phyloP scores from a whole-genome alignment of 176 grass and related monocot species.

The Dendrocalamus sinicus region DNA sequence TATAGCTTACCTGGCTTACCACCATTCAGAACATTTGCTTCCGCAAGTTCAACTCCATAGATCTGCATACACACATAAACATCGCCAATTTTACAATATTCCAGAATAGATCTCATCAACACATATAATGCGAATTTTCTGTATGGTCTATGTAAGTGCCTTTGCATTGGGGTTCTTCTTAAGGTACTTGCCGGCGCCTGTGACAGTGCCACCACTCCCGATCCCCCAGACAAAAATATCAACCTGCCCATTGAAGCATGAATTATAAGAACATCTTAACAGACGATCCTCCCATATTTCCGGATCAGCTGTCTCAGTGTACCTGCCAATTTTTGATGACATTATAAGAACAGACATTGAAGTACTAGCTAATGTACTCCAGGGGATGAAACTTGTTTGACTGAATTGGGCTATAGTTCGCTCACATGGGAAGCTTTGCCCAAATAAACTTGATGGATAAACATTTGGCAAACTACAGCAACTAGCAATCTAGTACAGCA shows the following conservation, averaged over 20 bases:
- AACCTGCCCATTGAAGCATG: constrained; percentile 52
- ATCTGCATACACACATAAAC: constrained; percentile 27
- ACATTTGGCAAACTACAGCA: not conserved
- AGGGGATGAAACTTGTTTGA: not conserved
- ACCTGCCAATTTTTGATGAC: constrained; percentile 36
- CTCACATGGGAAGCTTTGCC: not conserved
- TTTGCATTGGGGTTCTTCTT: constrained; percentile 52
- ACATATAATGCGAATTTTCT: constrained; percentile 35
- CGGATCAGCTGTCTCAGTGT: constrained; percentile 83
- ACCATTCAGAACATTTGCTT: constrained; percentile 58
- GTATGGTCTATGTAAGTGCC: constrained; percentile 23
- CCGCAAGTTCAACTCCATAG: constrained; percentile 49
- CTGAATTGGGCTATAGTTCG: not conserved
- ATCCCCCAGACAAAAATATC: constrained; percentile 98
- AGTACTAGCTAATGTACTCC: not conserved
- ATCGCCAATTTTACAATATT: too few species aligned
- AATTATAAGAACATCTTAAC: too few species aligned
- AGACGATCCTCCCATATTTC: constrained; percentile 79
- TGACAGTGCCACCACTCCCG: constrained; percentile 52
- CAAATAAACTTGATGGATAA: not conserved
- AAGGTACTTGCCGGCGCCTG: not conserved
- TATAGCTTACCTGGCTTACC: constrained; percentile 41
- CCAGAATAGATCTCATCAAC: too few species aligned
- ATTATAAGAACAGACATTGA: not conserved
- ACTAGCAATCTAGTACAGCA: not conserved